Evolutionary conservation across 1,139 yeast genomes (phyloP), one percentile per base, ranked within the genome.

Genomic region (Kazachstania sp.): DNA sequence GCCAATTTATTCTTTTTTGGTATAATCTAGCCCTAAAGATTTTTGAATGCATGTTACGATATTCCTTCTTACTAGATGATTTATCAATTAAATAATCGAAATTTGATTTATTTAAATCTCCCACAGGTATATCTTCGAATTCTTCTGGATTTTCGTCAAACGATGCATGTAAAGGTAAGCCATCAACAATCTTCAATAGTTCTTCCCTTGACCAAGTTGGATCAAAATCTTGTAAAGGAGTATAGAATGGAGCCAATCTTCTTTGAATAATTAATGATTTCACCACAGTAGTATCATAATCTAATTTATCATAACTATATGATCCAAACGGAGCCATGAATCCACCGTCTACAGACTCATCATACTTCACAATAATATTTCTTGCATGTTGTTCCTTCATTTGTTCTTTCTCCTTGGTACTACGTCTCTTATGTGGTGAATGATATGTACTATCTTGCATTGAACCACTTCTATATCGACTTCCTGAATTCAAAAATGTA

Each of bases 241-340:
- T 84, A 63, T 78, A 92, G 64, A 92, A 92, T 1, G 98, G 97
- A 0, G 97, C 90, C 42, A 92, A 60, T 54, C 74, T 75, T 40
- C 98, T 75, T 15, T 75, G 75, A 32, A 78, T 67, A 6, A 90
- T 84, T 37, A 86, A 68, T 26, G 70, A 74, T 43, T 86, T 76
- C 9, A 90, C 96, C 2, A 83, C 71, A 35, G 77, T 78, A 15
- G 85, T 77, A 59, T 83, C 78, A 67, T 79, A 92, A 63, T 86
- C 95, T 51, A 86, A 73, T 48, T 83, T 79, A 8, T 78, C 78
- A 50, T 83, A 73, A 54, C 75, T 78, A 65, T 90, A 90, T 31
- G 87, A 86, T 1, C 96, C 97, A 66, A 75, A 86, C 0, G 97
- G 96, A 1, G 95, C 96, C 53, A 84, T 65, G 58, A 67, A 83